Percentiles rank a stretch among this genome's conserved stretches.
phyloP scores from a whole-genome alignment of 176 grass and related monocot genomes.

The Microstegium vimineum region DNA sequence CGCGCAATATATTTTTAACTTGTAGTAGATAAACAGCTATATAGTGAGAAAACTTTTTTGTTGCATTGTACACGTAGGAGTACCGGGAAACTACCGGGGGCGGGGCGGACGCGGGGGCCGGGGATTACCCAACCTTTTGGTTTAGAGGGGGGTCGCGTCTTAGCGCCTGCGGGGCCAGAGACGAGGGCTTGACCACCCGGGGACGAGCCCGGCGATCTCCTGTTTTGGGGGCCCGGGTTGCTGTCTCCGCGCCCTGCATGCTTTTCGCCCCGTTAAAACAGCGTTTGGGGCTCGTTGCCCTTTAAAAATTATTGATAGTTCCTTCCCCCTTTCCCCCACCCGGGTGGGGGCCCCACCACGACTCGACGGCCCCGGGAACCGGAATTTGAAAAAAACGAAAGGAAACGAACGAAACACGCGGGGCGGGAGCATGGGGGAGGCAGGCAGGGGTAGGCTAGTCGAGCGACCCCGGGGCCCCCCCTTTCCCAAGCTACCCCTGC shows the following conservation, averaged over 20 bases:
- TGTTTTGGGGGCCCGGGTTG: slow-evolving; percentile 25
- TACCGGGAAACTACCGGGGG: slow-evolving; percentile 55
- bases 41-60: too few species aligned
- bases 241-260: slow-evolving; percentile 56
- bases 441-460: slow-evolving; percentile 20
- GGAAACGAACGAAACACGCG: background rate
- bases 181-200: slow-evolving; percentile 84
- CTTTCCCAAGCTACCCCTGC: too few species aligned
- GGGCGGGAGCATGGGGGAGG: background rate
- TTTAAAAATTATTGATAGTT: too few species aligned
- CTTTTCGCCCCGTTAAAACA: slow-evolving; percentile 27
- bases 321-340: too few species aligned
- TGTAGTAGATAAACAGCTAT: too few species aligned
- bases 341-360: slow-evolving; percentile 24
- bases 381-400: background rate
- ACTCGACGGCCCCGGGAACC: background rate
- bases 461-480: background rate
- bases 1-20: too few species aligned
- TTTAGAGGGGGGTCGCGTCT: slow-evolving; percentile 34
- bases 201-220: slow-evolving; percentile 71
- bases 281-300: slow-evolving; percentile 37
- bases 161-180: slow-evolving; percentile 14
- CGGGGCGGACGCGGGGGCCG: slow-evolving; percentile 75
- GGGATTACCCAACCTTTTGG: slow-evolving; percentile 82
- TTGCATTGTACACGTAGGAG: too few species aligned